Evolutionary conservation across 2,329 filamentous ascomycete genomes (phyloP).

Genomic region (Calonectria pteridis): DNA sequence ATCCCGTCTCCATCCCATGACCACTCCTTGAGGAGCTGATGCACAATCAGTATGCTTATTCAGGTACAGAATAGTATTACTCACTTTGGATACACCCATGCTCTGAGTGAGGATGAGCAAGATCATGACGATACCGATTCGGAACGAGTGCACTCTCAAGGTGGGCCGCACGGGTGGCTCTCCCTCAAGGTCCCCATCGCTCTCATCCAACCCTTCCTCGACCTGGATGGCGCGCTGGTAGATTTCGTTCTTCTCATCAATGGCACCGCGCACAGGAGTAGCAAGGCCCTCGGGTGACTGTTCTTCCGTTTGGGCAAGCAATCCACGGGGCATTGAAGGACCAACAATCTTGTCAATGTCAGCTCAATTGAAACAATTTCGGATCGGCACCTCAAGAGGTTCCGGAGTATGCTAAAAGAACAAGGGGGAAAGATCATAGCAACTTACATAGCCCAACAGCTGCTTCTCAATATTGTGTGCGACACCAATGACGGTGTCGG

Average conservation of each 20-base stretch:
- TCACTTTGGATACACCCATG: conserved; percentile 41
- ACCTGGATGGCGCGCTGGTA: conserved; percentile 42
- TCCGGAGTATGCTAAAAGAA: too few species aligned
- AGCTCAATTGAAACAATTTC: background rate
- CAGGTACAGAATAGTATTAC: background rate
- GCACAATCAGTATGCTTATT: background rate
- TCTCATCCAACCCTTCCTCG: conserved; percentile 41
- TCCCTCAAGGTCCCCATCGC: conserved; percentile 38
- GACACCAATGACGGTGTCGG: conserved; percentile 38
- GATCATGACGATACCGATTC: conserved; percentile 44
- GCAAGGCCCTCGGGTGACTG: conserved; percentile 29
- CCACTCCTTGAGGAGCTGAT: conserved; percentile 34
- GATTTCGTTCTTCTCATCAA: conserved; percentile 42
- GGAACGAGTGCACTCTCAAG: conserved; percentile 39
- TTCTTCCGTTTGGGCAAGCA: conserved; percentile 39
- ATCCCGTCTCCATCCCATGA: conserved; percentile 38
- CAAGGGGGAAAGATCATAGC: background rate
- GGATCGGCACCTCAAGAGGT: too few species aligned
- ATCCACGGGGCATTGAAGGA: conserved; percentile 39
- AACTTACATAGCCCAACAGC: conserved; percentile 41
- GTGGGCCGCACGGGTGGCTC: conserved; percentile 35
- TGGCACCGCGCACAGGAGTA: conserved; percentile 41
- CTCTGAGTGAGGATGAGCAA: conserved; percentile 42
- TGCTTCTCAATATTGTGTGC: conserved; percentile 44
- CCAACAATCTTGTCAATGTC: conserved; percentile 37